Base-by-base conservation (phyloP, 73 alveolate genomes). In the Paramecium tetraurelia region DNA sequence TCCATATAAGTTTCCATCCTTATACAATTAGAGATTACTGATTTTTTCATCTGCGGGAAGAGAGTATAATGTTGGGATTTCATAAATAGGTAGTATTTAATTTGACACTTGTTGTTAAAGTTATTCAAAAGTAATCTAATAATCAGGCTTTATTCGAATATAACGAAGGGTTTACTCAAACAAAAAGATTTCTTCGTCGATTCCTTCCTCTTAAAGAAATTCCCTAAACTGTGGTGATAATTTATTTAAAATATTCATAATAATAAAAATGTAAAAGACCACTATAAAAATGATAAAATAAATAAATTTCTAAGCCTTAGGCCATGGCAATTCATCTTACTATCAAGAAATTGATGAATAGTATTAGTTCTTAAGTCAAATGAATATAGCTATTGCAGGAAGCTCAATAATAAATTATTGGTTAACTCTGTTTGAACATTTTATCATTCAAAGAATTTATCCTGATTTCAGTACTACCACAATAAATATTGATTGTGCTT, bases 1-100 rank as follows among this genome's bases (percentile, higher is more conserved):
- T 1, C 95, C 95, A 92, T 85, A 92, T 2, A 92, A 16, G 5
- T 31, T 10, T 12, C 95, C 95, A 40, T 85, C 40, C 27, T 27
- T 92, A 57, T 92, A 92, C 24, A 48, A 38, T 27, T 77, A 27
- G 10, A 80, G 63, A 38, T 80, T 58, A 8, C 21, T 86, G 11
- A 92, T 85, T 85, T 92, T 92, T 33, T 38, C 29, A 9, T 85
- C 38, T 46, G 59, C 92, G 5, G 95, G 88, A 0, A 92, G 31
- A 2, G 93, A 48, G 22, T 86, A 86, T 22, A 86, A 38, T 33
- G 40, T 86, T 58, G 83, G 86, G 21, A 85, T 57, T 35, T 92
- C 40, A 16, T 27, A 22, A n/a, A 92, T 92, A 36, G 86, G 59
- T 20, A 16, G 18, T 2, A 92, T 40, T 6, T 12, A 86, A 6